Evolutionary conservation across 306 rosid genomes (phyloP), one percentile per base, ranked within the genome.

Genomic region (Rosa lucieae): DNA sequence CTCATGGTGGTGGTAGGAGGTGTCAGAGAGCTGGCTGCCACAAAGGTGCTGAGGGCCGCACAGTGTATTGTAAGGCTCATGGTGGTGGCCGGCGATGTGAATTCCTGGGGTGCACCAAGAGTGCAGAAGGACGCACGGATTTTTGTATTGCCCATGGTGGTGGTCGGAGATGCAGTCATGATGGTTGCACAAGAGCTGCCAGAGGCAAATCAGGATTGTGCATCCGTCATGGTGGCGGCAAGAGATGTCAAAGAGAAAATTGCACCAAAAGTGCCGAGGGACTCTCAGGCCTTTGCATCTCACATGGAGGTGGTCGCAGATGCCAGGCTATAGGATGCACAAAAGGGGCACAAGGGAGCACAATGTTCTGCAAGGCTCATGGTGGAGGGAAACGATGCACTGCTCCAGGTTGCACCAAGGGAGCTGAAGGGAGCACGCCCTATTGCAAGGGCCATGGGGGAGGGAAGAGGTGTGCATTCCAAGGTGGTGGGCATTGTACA

Each of bases 51-150:
- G 98, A 94, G 88, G 98, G 98, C 67, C 92, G 98, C 14, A 94
- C 98, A 8, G 98, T 89, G 72, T 94, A 91, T 83, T 94, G 98
- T 85, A 94, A 94, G 90, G 98, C 98, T 79, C 98, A 94, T 75
- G 98, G 98, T 80, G 98, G 98, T 29, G 98, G 98, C n/a, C 87
- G 98, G 52, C 90, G 98, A 63, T 94, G 98, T 81, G 95, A 94
- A 70, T 86, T 70, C 84, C 91, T 94, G 82, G 98, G 98, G 67
- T 94, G 98, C 83, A 92, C 98, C n/a, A 94, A 92, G 89, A 94
- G 98, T 87, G 98, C 98, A 46, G 98, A 94, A 88, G 98, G 98
- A 44, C 94, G 98, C 14, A 94, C 98, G 6, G 98, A 94, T 77
- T 92, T 81, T 82, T 94, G 98, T 82, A 94, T 94, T 82, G 98